These are phyloP conservation scores for Suillus tomentosus DNA, from an alignment of 768 basidiomycete genomes.

Conservation along the genomic window DNA sequence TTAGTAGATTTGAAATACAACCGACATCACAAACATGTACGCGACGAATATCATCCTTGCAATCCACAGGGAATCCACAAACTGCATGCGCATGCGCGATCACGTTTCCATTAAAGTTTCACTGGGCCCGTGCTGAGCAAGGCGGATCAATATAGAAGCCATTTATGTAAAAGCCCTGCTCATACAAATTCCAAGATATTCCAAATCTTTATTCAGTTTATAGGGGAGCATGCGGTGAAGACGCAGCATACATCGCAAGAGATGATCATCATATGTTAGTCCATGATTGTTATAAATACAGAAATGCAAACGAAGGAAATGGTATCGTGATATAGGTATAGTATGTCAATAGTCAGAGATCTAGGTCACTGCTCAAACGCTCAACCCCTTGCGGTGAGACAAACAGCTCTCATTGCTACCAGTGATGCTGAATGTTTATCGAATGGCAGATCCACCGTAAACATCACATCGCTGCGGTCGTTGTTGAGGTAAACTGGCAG, in stretches of 20 bases:
- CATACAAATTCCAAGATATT: too few species aligned
- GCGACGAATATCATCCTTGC: too few species aligned
- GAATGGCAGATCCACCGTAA: conserved; percentile 85
- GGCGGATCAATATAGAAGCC: too few species aligned
- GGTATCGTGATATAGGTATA: conserved; percentile 23
- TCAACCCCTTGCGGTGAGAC: conserved; percentile 80
- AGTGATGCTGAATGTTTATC: conserved; percentile 64
- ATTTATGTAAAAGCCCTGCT: too few species aligned
- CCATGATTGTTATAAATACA: background rate
- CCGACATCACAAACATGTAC: too few species aligned
- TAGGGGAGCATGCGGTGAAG: background rate
- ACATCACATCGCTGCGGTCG: conserved; percentile 87
- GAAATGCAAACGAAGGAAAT: background rate
- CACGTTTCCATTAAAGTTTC: too few species aligned
- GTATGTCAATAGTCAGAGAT: conserved; percentile 4
- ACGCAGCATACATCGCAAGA: background rate
- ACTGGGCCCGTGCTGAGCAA: too few species aligned
- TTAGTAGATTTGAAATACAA: too few species aligned
- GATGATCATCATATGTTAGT: background rate
- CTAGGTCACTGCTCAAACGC: conserved; percentile 35
- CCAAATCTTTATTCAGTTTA: too few species aligned
- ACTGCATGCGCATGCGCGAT: too few species aligned
- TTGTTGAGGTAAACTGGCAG: conserved; percentile 92
- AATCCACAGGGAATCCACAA: too few species aligned
- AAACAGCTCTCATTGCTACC: conserved; percentile 87